Percentiles rank a stretch among this genome's conserved stretches.
Evolutionary conservation across 2,329 filamentous ascomycete genomes (phyloP).

Genomic region (Aspergillus glaucus): DNA sequence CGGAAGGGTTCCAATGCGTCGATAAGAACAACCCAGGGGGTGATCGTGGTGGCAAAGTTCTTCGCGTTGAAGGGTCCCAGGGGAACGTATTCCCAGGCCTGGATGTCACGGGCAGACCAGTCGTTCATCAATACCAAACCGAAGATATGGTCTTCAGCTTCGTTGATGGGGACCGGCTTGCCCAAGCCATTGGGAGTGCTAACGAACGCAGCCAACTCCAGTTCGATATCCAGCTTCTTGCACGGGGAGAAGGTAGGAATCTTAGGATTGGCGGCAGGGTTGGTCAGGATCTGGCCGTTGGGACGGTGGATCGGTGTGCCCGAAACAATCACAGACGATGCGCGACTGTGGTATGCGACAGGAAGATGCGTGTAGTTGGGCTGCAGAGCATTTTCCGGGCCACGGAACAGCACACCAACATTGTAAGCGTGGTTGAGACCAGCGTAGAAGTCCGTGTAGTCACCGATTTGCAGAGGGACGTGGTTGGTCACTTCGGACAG

Average conservation of each 20-base stretch:
- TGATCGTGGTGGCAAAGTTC: conserved; percentile 74
- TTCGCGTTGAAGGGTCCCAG: conserved; percentile 77
- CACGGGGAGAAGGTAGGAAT: conserved; percentile 58
- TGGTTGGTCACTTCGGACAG: conserved; percentile 58
- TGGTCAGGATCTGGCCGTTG: conserved; percentile 64
- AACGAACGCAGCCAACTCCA: conserved; percentile 73
- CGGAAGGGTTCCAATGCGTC: conserved; percentile 69
- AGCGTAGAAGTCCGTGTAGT: conserved; percentile 83
- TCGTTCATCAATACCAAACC: conserved; percentile 80
- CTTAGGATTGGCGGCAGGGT: conserved; percentile 57
- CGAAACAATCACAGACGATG: conserved; percentile 68
- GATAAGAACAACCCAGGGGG: conserved; percentile 69
- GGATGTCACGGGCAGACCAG: conserved; percentile 78
- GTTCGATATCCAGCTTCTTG: conserved; percentile 67
- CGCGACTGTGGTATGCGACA: conserved; percentile 73
- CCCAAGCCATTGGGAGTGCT: conserved; percentile 60
- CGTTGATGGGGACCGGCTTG: conserved; percentile 53
- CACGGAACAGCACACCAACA: conserved; percentile 66
- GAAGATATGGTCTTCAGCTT: conserved; percentile 67
- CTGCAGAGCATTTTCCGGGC: conserved; percentile 65
- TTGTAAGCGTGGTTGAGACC: conserved; percentile 73
- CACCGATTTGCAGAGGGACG: conserved; percentile 69
- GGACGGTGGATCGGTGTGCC: conserved; percentile 68
- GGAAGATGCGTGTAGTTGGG: conserved; percentile 78
- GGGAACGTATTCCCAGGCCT: conserved; percentile 78